A percentile compares a stretch with the other conserved stretches of the same genome.
Conservation (phyloP, 441 rosid genomes). For the Breynia disticha region DNA sequence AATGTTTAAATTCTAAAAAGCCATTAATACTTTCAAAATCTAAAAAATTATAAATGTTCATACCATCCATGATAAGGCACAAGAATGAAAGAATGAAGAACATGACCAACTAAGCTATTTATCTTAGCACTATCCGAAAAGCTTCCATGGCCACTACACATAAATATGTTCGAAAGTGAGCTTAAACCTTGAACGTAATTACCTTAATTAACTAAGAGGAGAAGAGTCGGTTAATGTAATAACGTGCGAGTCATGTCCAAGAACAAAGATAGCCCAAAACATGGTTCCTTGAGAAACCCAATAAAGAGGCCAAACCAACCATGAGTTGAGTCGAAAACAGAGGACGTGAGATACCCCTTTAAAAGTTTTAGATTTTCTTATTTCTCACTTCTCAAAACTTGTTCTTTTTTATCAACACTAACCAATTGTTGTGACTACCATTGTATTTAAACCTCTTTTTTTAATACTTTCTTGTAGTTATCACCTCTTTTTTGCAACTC, state of each 20-base stretch:
- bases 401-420: too few relatives aligned
- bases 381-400: too few relatives aligned
- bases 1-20: not conserved
- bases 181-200: not conserved
- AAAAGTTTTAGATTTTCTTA: too few relatives aligned
- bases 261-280: conserved; percentile 97
- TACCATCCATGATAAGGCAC: conserved; percentile 98
- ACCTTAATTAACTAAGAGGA: not conserved
- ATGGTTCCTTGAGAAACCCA: conserved; percentile 93
- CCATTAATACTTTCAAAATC: not conserved
- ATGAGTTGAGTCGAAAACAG: conserved; percentile 37
- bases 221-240: too few relatives aligned
- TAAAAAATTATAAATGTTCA: conserved; percentile 2
- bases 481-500: too few relatives aligned
- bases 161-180: not conserved
- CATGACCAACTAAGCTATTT: conserved; percentile 66
- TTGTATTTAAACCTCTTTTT: too few relatives aligned
- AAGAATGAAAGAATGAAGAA: conserved; percentile 78
- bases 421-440: too few relatives aligned
- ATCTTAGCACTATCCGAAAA: conserved; percentile 60
- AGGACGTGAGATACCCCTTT: conserved; percentile 59
- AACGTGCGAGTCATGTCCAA: conserved; percentile 87
- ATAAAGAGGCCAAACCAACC: conserved; percentile 81
- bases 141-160: conserved; percentile 81
- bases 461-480: too few relatives aligned